These are phyloP conservation scores for Podaxis sp. DNA, from an alignment of 768 basidiomycete species.

Conservation along the genomic window DNA sequence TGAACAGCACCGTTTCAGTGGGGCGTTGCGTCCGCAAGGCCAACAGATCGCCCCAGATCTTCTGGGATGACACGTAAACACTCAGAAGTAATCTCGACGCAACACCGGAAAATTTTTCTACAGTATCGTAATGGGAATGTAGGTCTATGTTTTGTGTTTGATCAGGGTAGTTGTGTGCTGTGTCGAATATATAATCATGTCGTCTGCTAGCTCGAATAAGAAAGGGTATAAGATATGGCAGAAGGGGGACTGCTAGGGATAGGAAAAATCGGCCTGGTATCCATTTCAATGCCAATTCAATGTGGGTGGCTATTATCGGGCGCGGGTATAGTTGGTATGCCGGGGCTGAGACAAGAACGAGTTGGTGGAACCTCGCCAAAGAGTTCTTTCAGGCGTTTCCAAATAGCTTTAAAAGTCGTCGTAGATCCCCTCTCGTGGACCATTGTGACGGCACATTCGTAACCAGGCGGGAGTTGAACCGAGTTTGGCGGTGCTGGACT, in stretches of 20 bases:
- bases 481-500: slow-evolving; percentile 14
- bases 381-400: slow-evolving; percentile 64
- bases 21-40: background rate
- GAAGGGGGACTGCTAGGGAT: background rate
- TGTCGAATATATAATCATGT: background rate
- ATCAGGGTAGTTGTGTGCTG: background rate
- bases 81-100: background rate
- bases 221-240: background rate
- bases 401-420: slow-evolving; percentile 78
- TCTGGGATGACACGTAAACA: background rate
- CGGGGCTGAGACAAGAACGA: slow-evolving; percentile 36
- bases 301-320: slow-evolving; percentile 30
- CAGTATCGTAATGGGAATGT: background rate
- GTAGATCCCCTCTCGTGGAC: slow-evolving; percentile 89
- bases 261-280: background rate
- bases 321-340: slow-evolving; percentile 35
- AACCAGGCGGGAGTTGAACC: slow-evolving; percentile 28
- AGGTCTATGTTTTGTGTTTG: background rate
- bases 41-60: background rate
- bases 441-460: slow-evolving; percentile 64
- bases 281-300: background rate
- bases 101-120: background rate
- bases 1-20: background rate
- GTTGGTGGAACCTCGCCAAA: slow-evolving; percentile 42
- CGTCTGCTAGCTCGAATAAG: background rate